These are phyloP conservation scores for Astragalus glycyphyllos DNA, from an alignment of 306 rosid genomes.

Conservation along the genomic window DNA sequence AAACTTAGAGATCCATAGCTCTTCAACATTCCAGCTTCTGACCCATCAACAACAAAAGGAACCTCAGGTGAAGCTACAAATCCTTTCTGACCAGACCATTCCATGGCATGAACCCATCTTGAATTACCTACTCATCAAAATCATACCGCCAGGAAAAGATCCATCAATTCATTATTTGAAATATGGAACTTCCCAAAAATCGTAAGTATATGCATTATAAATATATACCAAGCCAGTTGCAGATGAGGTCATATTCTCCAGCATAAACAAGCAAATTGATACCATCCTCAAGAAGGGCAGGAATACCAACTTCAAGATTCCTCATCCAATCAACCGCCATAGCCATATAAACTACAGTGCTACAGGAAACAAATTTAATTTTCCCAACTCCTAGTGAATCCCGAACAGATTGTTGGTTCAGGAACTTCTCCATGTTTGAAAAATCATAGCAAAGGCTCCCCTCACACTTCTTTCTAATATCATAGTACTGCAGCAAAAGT, in stretches of 20 bases:
- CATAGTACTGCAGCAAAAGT: constrained; percentile 73
- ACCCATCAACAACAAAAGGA: constrained; percentile 72
- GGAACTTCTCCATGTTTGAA: constrained; percentile 88
- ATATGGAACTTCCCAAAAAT: constrained; percentile 18
- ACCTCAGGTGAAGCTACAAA: constrained; percentile 69
- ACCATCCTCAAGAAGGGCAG: constrained; percentile 89
- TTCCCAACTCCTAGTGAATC: constrained; percentile 88
- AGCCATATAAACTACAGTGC: constrained; percentile 73
- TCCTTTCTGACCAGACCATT: constrained; percentile 86
- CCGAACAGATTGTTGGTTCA: constrained; percentile 71
- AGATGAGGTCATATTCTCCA: constrained; percentile 93
- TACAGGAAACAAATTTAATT: constrained; percentile 83
- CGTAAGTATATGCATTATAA: constrained; percentile 9
- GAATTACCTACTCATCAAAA: constrained; percentile 73
- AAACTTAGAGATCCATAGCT: constrained; percentile 79
- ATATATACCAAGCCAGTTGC: constrained; percentile 94
- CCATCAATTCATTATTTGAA: constrained; percentile 32
- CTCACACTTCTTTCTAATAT: constrained; percentile 80
- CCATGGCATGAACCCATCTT: constrained; percentile 94
- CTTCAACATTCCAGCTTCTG: constrained; percentile 82
- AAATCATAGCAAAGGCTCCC: constrained; percentile 94
- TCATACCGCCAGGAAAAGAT: constrained; percentile 25
- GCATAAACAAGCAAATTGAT: constrained; percentile 81
- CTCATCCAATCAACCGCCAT: constrained; percentile 94
- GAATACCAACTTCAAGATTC: constrained; percentile 90